Base-by-base conservation (phyloP, 2,329 filamentous ascomycete genomes). In the Epichloe sp. region DNA sequence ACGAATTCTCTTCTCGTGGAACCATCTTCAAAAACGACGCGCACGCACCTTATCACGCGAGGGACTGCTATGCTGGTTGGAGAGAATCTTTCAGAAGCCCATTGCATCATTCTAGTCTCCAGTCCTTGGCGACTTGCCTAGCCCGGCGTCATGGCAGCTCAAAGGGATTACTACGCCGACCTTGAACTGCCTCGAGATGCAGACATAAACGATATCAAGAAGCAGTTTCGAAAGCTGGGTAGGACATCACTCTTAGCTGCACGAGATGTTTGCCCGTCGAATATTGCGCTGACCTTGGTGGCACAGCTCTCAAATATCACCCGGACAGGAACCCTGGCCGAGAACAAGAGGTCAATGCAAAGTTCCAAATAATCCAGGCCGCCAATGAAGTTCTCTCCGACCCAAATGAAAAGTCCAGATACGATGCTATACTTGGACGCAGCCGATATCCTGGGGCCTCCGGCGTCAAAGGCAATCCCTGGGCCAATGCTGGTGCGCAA, bases 281-380 rank as follows among this genome's bases (percentile, higher is more conserved):
- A 49, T 19, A 34, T 4, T 11, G 15, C 54, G 44, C 62, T 67
- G 56, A 70, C 57, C 5, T 34, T 21, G 11, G 11, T 37, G 23
- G 4, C 4, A 19, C 52, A 88, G 88, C 88, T 46, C 73, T 94
- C 45, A 86, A 86, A 65, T 94, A 86, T 61, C 89, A 95, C 62
- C 89, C 89, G 7, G 89, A 95, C 65, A 84, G 89, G 53, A 95
- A 95, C 62, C 87, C 85, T 11, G 89, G 89, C 48, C 80, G 79
- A 61, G 88, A 95, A 68, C 70, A 79, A 52, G 87, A 91, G 62
- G 85, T 85, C 62, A 87, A 86, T 57, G 75, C 84, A 35, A 86
- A 87, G 62, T 95, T 95, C 62, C 86, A 94, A 65, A 79, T 83
- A 47, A 94, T 95, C 47, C 87, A 94, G 66, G 80, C 85, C 4